These are phyloP conservation scores for Aspergillus mulundensis DNA, from an alignment of 495 filamentous ascomycete species.

Conservation along the genomic window DNA sequence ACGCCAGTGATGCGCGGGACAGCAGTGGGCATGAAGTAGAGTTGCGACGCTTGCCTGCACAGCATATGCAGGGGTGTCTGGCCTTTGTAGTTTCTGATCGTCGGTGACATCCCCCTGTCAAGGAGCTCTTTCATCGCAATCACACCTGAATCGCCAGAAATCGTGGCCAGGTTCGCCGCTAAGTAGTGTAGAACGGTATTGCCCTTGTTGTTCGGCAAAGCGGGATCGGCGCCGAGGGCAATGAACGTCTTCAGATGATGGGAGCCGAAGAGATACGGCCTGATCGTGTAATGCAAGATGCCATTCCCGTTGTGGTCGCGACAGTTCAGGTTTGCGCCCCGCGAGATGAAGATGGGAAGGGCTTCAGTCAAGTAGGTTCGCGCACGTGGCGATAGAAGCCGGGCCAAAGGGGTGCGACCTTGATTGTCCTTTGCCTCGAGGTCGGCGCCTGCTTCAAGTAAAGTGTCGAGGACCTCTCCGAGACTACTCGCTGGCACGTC, in stretches of 20 bases:
- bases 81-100: conserved; percentile 17
- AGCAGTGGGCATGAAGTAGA: conserved; percentile 6
- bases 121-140: conserved; percentile 1
- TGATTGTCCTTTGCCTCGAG: conserved; percentile 20
- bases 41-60: conserved; percentile 10
- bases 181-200: conserved; percentile 16
- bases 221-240: conserved; percentile 12
- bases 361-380: conserved; percentile 6
- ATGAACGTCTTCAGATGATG: conserved; percentile 11
- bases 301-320: conserved; percentile 23
- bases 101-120: conserved; percentile 11
- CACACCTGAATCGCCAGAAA: neutral
- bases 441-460: conserved; percentile 19
- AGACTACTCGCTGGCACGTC: neutral
- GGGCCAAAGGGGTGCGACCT: conserved; percentile 17
- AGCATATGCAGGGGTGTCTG: conserved; percentile 25
- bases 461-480: conserved; percentile 13
- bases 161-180: conserved; percentile 8
- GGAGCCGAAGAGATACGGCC: neutral
- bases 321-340: conserved; percentile 19
- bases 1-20: conserved; percentile 5
- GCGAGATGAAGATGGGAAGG: conserved; percentile 5
- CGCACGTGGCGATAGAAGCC: conserved; percentile 5
- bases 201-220: conserved; percentile 16
- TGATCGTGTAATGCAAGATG: conserved; percentile 13